phyloP scores from a whole-genome alignment of 805 yeast genomes.

The Candida sanyiensis region DNA sequence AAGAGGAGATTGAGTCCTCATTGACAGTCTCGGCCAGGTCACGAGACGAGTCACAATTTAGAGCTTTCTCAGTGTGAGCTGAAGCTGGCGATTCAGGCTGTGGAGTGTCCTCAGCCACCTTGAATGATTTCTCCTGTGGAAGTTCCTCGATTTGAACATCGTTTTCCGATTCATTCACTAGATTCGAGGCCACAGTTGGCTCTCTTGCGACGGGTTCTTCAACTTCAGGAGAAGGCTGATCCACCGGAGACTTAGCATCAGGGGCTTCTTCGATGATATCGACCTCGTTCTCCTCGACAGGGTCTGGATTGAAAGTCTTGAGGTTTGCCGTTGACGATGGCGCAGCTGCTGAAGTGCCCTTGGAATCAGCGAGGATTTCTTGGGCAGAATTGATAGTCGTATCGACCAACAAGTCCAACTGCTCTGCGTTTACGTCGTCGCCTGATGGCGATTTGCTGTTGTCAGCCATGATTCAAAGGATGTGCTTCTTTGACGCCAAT shows the following conservation, averaged over 20 bases:
- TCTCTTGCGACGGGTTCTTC: conserved; percentile 1
- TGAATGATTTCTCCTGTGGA: conserved; percentile 6
- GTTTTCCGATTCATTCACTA: not conserved
- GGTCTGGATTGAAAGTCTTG: too few relatives aligned
- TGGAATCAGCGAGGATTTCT: not conserved
- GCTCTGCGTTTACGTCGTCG: not conserved
- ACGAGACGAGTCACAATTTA: not conserved
- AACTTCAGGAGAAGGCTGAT: not conserved
- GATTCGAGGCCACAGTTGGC: not conserved
- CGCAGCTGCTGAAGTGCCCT: not conserved
- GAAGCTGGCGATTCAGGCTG: conserved; percentile 1
- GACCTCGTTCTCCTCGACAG: not conserved
- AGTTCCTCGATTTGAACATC: not conserved
- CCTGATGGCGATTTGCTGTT: not conserved
- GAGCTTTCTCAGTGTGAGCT: not conserved
- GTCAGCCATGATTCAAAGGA: not conserved
- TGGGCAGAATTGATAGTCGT: too few relatives aligned
- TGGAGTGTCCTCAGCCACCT: conserved; percentile 14
- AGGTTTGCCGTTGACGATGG: not conserved
- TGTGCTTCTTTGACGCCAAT: not conserved
- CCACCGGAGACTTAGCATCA: conserved; percentile 1
- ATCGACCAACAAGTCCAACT: too few relatives aligned
- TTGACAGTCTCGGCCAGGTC: conserved; percentile 2
- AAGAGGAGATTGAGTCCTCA: conserved; percentile 28
- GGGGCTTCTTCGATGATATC: conserved; percentile 1